Percentiles rank a stretch among this genome's conserved stretches.
Evolutionary conservation across 2,329 filamentous ascomycete species (phyloP).

Genomic region (Fusarium sp.): DNA sequence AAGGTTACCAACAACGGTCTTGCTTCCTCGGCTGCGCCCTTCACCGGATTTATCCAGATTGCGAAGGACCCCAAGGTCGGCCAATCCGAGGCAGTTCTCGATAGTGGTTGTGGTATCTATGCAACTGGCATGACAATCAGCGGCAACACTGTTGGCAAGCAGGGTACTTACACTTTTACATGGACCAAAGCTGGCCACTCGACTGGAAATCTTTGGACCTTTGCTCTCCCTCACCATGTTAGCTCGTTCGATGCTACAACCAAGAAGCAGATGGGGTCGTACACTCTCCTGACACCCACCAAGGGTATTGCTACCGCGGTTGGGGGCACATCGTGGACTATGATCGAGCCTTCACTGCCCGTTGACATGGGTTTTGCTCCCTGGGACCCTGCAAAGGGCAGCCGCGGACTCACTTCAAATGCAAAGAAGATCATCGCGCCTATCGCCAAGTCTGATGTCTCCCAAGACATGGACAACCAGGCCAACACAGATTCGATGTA

Average conservation of each 20-base stretch:
- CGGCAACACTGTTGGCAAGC: constrained; percentile 69
- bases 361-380: constrained; percentile 81
- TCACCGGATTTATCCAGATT: constrained; percentile 84
- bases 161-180: constrained; percentile 78
- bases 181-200: constrained; percentile 79
- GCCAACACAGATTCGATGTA: constrained; percentile 89
- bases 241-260: constrained; percentile 76
- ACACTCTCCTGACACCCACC: constrained; percentile 82
- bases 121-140: constrained; percentile 73
- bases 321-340: constrained; percentile 79
- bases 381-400: constrained; percentile 72
- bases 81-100: constrained; percentile 75
- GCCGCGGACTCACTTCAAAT: constrained; percentile 64
- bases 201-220: constrained; percentile 79
- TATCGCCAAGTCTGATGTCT: constrained; percentile 78
- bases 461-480: constrained; percentile 80
- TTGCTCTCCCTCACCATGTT: constrained; percentile 87
- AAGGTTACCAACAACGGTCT: constrained; percentile 74
- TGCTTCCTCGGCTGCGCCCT: constrained; percentile 74
- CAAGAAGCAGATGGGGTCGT: constrained; percentile 62
- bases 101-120: constrained; percentile 82
- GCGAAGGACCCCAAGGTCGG: constrained; percentile 76
- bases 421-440: constrained; percentile 71
- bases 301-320: constrained; percentile 85
- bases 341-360: constrained; percentile 81